Evolutionary conservation across 2,329 filamentous ascomycete species (phyloP), one percentile per base, ranked within the genome.

Genomic region (Alternaria triticimaculans): DNA sequence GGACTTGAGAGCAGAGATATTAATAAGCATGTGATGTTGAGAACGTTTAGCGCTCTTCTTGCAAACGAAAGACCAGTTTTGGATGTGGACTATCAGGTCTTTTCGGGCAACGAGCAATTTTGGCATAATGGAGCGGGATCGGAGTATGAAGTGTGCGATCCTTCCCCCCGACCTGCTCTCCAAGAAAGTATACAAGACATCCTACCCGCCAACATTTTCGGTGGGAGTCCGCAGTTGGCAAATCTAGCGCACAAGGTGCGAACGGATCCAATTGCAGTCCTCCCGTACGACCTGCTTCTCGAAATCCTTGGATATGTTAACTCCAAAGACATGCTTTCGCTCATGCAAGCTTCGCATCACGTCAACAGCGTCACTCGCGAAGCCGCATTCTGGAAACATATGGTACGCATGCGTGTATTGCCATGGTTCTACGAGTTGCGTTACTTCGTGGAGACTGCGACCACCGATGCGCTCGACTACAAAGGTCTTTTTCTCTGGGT

Each of bases 401-500:
- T 69, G 62, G 60, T 67, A 5, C 65, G 62, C 15, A 11, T 20
- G 3, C 63, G 63, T 41, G 60, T 72, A 14, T 15, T 57, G 23
- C 62, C 66, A 2, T 73, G 67, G 65, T 69, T 72, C 21, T 63
- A 60, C 54, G 68, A 69, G 48, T 25, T 65, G 18, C 11, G 56
- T 3, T 21, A 25, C 9, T 20, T 66, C 5, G 14, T 12, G 1
- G 37, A 58, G 5, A 50, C 56, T 12, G 43, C 43, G 1, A 50
- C 48, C 21, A 48, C 55, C 3, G 58, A 60, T 1, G 55, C 64
- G 4, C 57, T 69, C n/a, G 61, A 74, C 46, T 70, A 53, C 48
- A 70, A 69, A 46, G 58, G 55, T 9, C 26, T 67, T 3, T 74
- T 72, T 20, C 58, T 76, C 14, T 77, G 75, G 71, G 37, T 75